Evolutionary conservation across 352 stramenopile species (phyloP).

Genomic region (Elongisporangium undulatum): DNA sequence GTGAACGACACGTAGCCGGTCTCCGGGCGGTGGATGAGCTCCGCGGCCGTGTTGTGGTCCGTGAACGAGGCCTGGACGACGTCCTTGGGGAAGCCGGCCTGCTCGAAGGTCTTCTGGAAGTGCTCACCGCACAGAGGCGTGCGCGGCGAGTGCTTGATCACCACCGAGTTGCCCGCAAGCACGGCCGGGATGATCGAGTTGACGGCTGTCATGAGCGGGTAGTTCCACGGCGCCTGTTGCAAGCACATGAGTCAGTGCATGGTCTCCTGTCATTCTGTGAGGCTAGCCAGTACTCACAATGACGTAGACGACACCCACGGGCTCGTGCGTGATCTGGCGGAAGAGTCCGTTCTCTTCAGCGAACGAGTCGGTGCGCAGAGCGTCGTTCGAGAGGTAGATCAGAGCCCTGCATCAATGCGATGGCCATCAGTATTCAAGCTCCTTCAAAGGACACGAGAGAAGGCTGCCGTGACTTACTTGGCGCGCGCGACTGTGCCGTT

Average conservation of each 20-base stretch:
- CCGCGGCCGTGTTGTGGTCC: constrained; percentile 57
- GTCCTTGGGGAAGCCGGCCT: constrained; percentile 59
- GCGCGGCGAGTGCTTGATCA: constrained; percentile 78
- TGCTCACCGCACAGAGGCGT: constrained; percentile 75
- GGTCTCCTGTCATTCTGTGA: neutral
- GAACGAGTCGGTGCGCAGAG: constrained; percentile 60
- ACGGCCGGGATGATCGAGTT: constrained; percentile 85
- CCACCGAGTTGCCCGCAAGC: constrained; percentile 73
- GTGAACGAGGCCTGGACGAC: constrained; percentile 64
- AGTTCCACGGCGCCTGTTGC: constrained; percentile 76
- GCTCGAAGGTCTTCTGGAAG: constrained; percentile 67
- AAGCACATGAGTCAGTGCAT: constrained; percentile 1
- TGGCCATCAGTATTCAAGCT: neutral
- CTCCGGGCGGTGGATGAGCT: constrained; percentile 63
- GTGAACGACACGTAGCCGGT: constrained; percentile 83
- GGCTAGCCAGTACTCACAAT: constrained; percentile 36
- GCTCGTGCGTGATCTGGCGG: constrained; percentile 77
- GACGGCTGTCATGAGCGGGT: constrained; percentile 82
- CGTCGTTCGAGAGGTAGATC: constrained; percentile 62
- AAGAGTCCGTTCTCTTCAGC: constrained; percentile 63
- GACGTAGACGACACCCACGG: constrained; percentile 78
- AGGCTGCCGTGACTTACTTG: constrained; percentile 29
- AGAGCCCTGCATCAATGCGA: constrained; percentile 29
- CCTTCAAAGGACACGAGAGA: neutral
- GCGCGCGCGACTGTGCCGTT: constrained; percentile 63